Evolutionary conservation across 345 rosid species (phyloP), one percentile per base, ranked within the genome.

Genomic region (Rhodamnia argentea): DNA sequence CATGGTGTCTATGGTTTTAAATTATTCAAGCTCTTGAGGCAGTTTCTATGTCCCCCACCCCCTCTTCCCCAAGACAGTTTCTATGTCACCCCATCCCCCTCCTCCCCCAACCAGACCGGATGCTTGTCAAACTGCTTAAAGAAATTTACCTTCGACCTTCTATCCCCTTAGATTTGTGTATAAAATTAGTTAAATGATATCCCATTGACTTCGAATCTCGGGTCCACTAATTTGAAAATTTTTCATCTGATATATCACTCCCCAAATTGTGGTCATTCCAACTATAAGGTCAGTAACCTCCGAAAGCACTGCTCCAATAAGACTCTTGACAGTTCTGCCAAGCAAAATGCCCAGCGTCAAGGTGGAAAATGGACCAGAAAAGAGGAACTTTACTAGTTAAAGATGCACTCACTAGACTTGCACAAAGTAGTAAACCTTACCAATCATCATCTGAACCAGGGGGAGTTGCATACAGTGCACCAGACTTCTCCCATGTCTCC

Each of bases 381-480:
- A 24, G 52, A 54, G 42, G 29, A 83, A 83, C 11, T 70, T 29
- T 6, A 70, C 58, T 10, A 70, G 47, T 70, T 70, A 70, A 70
- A 22, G 47, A 22, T 11, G 14, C 82, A 85, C 54, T 23, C 42
- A 26, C 50, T 1, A 37, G 81, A 70, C 47, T 26, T 0, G 10
- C 56, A 54, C 40, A 59, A 60, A 60, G 23, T 53, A 82, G 83
- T 5, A 51, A n/a, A 78, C 85, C 89, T 84, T 88, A 97, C 99
- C 99, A 97, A 89, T 97, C 99, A 92, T 97, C 99, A 87, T 97
- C 96, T 54, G 99, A 96, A 87, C 99, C 99, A 82, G 89, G 86
- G 74, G 99, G 99, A 62, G 99, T 94, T 81, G 92, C 91, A 84
- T 95, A 97, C 57, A 97, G 96, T 86, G 96, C 96, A 88, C 96